Percentiles rank a stretch among this genome's conserved stretches.
Conservation (phyloP, 2,329 filamentous ascomycete genomes). For the Hymenoscyphus scutula region DNA sequence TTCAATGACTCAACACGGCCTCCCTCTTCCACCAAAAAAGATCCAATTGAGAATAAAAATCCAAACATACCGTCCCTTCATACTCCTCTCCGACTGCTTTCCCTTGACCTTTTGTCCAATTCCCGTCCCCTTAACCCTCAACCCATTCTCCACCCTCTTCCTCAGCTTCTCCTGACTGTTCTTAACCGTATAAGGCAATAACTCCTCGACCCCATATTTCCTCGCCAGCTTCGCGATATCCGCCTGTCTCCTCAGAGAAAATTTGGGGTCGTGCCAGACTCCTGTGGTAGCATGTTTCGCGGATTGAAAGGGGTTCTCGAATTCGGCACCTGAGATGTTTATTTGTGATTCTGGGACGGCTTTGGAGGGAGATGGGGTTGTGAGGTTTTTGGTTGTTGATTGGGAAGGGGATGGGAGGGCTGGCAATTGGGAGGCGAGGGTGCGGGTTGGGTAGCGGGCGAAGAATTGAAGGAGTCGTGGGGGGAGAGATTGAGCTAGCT, state of each 20-base stretch:
- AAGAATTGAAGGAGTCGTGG: constrained; percentile 81
- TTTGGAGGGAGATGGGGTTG: constrained; percentile 36
- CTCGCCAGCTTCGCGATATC: constrained; percentile 84
- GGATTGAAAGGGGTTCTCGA: constrained; percentile 76
- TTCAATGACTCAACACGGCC: background rate
- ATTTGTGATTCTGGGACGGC: background rate
- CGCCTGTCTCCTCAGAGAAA: constrained; percentile 82
- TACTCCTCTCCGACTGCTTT: constrained; percentile 83
- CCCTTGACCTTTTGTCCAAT: constrained; percentile 93
- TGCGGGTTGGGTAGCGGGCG: constrained; percentile 77
- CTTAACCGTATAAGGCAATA: constrained; percentile 76
- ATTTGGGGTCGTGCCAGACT: constrained; percentile 79
- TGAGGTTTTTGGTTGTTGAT: constrained; percentile 32
- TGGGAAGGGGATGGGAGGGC: constrained; percentile 14
- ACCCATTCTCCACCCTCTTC: constrained; percentile 72
- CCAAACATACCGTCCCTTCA: constrained; percentile 66
- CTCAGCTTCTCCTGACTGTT: constrained; percentile 68
- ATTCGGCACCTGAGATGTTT: constrained; percentile 4
- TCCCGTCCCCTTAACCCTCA: constrained; percentile 89
- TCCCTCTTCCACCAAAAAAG: background rate
- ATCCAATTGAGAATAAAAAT: background rate
- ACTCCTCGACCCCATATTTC: constrained; percentile 73
- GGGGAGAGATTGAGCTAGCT: constrained; percentile 70
- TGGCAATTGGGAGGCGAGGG: constrained; percentile 39
- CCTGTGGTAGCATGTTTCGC: constrained; percentile 76